Evolutionary conservation across 106 monocot genomes (phyloP).

Genomic region (Cymbidium sinense): DNA sequence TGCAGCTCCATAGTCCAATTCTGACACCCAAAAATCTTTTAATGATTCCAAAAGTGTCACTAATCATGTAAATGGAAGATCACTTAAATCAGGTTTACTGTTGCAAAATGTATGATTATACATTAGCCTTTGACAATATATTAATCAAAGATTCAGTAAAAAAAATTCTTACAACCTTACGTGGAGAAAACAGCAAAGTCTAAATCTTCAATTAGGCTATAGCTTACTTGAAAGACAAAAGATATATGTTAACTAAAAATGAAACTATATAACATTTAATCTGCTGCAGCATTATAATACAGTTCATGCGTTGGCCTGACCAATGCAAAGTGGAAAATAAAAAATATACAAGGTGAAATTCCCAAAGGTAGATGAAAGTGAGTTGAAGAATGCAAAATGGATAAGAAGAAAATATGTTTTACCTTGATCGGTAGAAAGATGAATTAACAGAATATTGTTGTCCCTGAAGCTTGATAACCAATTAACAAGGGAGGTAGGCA

Average conservation of each 20-base stretch:
- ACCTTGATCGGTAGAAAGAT: conserved; percentile 99
- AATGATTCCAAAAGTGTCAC: background rate
- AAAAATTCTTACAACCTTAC: background rate
- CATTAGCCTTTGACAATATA: background rate
- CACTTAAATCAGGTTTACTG: background rate
- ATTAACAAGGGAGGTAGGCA: conserved; percentile 62
- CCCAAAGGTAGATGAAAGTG: background rate
- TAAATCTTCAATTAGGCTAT: no score
- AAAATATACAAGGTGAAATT: background rate
- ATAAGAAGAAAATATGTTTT: background rate
- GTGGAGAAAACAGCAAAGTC: no score
- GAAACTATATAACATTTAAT: background rate
- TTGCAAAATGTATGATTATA: background rate
- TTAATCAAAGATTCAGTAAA: background rate
- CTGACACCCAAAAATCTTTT: background rate
- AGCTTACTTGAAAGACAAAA: background rate
- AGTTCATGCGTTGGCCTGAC: background rate
- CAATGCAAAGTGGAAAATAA: background rate
- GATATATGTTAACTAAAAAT: background rate
- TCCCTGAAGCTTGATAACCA: conserved; percentile 58
- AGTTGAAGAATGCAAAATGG: background rate
- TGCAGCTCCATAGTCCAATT: background rate
- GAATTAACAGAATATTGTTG: conserved; percentile 46
- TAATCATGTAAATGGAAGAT: background rate
- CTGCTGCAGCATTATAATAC: background rate